These are phyloP conservation scores for Russula abietina DNA, from an alignment of 768 basidiomycete genomes.

Conservation along the genomic window DNA sequence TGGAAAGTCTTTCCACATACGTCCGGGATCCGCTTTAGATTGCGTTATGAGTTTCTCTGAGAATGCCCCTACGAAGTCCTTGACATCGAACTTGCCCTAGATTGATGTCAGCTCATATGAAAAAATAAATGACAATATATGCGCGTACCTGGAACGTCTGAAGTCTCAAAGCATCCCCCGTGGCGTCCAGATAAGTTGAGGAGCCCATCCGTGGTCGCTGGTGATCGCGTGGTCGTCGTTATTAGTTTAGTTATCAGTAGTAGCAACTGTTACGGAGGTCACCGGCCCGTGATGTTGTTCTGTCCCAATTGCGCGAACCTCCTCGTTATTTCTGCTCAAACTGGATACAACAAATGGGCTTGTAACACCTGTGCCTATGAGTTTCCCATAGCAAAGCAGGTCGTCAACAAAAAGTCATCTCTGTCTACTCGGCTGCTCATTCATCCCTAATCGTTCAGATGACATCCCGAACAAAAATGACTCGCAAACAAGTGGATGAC, in stretches of 20 bases:
- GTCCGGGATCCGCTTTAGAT: constrained; percentile 78
- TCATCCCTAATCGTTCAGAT: constrained; percentile 47
- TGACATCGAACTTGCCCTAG: constrained; percentile 86
- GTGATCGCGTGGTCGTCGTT: not conserved
- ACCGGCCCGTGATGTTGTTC: constrained; percentile 62
- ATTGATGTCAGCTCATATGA: not conserved
- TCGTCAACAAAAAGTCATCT: constrained; percentile 27
- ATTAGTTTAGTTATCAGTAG: no score
- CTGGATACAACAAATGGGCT: constrained; percentile 85
- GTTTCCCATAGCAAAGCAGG: constrained; percentile 85
- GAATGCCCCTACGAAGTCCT: constrained; percentile 78
- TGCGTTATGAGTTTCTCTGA: constrained; percentile 85
- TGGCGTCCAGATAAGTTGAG: not conserved
- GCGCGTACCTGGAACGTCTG: constrained; percentile 23
- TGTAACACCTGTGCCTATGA: constrained; percentile 95
- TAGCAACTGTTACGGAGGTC: not conserved
- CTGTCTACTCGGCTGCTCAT: constrained; percentile 12
- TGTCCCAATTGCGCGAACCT: constrained; percentile 93
- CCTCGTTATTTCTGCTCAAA: constrained; percentile 68
- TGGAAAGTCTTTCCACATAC: constrained; percentile 42
- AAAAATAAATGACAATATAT: not conserved
- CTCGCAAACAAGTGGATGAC: constrained; percentile 91
- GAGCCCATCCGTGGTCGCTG: not conserved
- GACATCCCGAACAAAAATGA: constrained; percentile 81
- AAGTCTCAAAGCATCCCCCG: constrained; percentile 11